Evolutionary conservation across 768 basidiomycete species (phyloP), one percentile per base, ranked within the genome.

Genomic region (Gyrodon lividus): DNA sequence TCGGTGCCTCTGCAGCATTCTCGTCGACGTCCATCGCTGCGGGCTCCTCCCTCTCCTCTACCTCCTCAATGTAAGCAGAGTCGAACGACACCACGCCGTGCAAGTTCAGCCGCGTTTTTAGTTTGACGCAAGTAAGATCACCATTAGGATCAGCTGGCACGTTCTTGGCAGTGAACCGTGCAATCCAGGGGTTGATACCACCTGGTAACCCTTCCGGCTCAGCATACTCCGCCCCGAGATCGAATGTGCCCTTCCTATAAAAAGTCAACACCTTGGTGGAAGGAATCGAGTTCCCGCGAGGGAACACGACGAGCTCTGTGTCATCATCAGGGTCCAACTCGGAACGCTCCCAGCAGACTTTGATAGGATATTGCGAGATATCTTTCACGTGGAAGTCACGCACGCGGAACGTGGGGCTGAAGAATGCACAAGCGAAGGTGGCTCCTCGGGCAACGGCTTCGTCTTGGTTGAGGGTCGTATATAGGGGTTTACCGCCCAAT

Each of bases 371-470:
- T 40, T 83, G 77, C 50, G 86, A 80, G 72, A 91, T 84, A 70
- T 99, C 97, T 67, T 84, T 81, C 53, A 93, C 75, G 64, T 83
- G 77, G 79, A 99, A 99, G 56, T 98, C 95, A 58, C 94, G 89
- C 30, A 98, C 96, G 58, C 92, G 89, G 89, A 98, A 99, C 46
- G 94, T 86, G 60, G 97, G 97, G 28, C 94, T 97, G 58, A 97
- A 87, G 78, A 92, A 92, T 24, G 97, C 96, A 67, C 96, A 98
- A 33, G 93, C 85, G 70, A 99, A 97, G 49, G 97, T 98, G 45
- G 94, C 90, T 37, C 96, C 97, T 40, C 96, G 91, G 8, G 92
- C 93, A 60, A 94, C 80, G 53, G 97, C 95, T 75, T 98, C 97
- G 60, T 98, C 97, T 74, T 95, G 92, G 79, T 98, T 99, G 67